Percentiles rank a stretch among this genome's conserved stretches.
Evolutionary conservation across 148 eudicot species (phyloP).

Genomic region (Drosera capensis): DNA sequence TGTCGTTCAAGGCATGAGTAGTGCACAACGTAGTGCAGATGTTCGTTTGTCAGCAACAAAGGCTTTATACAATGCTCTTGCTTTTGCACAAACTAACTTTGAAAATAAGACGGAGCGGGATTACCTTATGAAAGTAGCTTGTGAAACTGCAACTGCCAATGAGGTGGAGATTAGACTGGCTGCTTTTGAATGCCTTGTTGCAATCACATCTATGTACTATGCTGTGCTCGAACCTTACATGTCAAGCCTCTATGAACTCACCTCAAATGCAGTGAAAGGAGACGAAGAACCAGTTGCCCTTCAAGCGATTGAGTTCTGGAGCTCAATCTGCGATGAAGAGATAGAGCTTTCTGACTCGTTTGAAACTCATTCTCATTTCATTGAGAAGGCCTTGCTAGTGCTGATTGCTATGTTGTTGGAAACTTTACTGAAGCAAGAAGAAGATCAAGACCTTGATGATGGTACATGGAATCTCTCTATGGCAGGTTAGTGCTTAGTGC

Average conservation of each 20-base stretch:
- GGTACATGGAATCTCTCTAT: background rate
- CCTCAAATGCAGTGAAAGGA: conserved; percentile 51
- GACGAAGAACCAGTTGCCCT: conserved; percentile 73
- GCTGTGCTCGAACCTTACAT: conserved; percentile 58
- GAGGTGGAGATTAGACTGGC: conserved; percentile 59
- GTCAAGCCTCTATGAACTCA: conserved; percentile 48
- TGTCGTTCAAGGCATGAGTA: conserved; percentile 66
- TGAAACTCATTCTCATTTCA: conserved; percentile 42
- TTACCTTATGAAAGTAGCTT: conserved; percentile 62
- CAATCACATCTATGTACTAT: conserved; percentile 65
- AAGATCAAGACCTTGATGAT: background rate
- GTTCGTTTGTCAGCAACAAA: conserved; percentile 55
- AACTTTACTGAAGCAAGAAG: conserved; percentile 12
- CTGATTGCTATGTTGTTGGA: conserved; percentile 58
- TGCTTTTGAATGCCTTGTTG: conserved; percentile 63
- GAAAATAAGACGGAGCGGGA: conserved; percentile 61
- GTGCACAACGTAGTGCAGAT: conserved; percentile 32
- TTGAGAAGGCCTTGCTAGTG: conserved; percentile 44
- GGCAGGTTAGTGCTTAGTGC: background rate
- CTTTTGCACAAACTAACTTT: conserved; percentile 66
- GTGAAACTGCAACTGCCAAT: conserved; percentile 46
- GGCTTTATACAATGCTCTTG: conserved; percentile 72
- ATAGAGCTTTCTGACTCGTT: conserved; percentile 41
- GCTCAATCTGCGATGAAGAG: conserved; percentile 82
- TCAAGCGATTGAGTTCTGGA: conserved; percentile 78